phyloP scores from a whole-genome alignment of 2,329 filamentous ascomycete genomes.

The Chaetomiaceae sp. region DNA sequence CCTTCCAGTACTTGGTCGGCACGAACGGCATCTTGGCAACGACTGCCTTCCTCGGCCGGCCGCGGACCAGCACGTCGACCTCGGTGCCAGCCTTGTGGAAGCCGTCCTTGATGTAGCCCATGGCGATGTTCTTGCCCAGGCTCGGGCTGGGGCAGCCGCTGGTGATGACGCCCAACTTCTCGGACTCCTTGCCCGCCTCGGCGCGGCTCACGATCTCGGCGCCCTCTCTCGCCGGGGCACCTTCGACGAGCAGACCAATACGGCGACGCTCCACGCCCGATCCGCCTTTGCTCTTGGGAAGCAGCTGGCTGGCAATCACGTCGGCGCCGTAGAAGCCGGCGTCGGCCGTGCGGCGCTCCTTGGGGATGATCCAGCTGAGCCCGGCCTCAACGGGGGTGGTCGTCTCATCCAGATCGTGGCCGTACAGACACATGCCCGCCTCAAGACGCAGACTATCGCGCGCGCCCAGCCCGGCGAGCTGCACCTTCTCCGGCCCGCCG shows the following conservation, averaged over 20 bases:
- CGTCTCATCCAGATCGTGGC: conserved; percentile 88
- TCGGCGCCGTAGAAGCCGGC: conserved; percentile 84
- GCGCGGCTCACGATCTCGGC: conserved; percentile 62
- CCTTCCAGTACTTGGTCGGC: conserved; percentile 68
- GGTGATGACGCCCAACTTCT: conserved; percentile 71
- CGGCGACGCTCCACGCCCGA: conserved; percentile 65
- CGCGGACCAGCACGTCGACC: conserved; percentile 71
- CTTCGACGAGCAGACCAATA: conserved; percentile 76
- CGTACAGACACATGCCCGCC: conserved; percentile 98
- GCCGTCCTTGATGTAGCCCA: conserved; percentile 84
- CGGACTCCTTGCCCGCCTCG: conserved; percentile 32
- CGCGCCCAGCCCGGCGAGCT: conserved; percentile 82
- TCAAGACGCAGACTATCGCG: conserved; percentile 90
- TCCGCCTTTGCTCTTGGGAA: conserved; percentile 66
- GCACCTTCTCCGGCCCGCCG: conserved; percentile 58
- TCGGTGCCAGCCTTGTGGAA: conserved; percentile 81
- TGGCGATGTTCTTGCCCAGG: conserved; percentile 85
- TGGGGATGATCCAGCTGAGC: conserved; percentile 76
- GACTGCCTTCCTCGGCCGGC: conserved; percentile 66
- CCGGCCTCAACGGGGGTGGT: conserved; percentile 55
- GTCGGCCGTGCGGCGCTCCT: conserved; percentile 59
- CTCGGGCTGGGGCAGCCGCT: conserved; percentile 87
- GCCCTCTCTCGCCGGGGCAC: conserved; percentile 85
- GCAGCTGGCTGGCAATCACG: conserved; percentile 71
- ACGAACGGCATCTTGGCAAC: conserved; percentile 90